phyloP scores from a whole-genome alignment of 129 eudicot species.

The Tanacetum coccineum region DNA sequence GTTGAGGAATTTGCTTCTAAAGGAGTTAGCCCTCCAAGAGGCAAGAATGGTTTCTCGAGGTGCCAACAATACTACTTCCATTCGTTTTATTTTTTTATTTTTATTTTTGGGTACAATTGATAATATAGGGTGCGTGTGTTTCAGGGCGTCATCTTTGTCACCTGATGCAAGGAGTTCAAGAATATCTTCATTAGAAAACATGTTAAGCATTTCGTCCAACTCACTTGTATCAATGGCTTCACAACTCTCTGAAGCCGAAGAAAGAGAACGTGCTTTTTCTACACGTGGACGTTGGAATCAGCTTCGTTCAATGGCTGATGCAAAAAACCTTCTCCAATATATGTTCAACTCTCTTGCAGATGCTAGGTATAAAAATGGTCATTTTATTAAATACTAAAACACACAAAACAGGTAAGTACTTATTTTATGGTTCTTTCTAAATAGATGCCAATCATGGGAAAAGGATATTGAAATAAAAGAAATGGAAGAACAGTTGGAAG shows the following conservation, averaged over 20 bases:
- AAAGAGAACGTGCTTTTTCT: conserved; percentile 78
- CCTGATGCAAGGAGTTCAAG: conserved; percentile 91
- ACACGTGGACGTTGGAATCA: conserved; percentile 96
- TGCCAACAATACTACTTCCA: conserved; percentile 9
- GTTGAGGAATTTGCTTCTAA: conserved; percentile 86
- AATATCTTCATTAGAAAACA: conserved; percentile 83
- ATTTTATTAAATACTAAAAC: conserved; percentile 4
- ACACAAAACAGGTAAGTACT: not conserved
- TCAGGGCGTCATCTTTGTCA: conserved; percentile 86
- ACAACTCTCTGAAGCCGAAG: conserved; percentile 99
- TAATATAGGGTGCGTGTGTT: too few relatives aligned
- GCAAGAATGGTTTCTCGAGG: conserved; percentile 88
- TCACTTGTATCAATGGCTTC: conserved; percentile 98
- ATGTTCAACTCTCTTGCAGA: conserved; percentile 86
- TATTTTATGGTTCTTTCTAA: conserved; percentile 10
- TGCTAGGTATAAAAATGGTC: conserved; percentile 46
- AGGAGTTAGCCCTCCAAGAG: conserved; percentile 91
- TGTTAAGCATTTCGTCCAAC: conserved; percentile 84
- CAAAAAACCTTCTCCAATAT: conserved; percentile 82
- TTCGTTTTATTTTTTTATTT: too few relatives aligned
- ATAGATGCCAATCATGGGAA: conserved; percentile 91
- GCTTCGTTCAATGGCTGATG: conserved; percentile 95
- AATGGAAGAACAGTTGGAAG: conserved; percentile 97
- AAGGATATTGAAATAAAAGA: conserved; percentile 78
- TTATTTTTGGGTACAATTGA: too few relatives aligned